Evolutionary conservation across 371 early-diverging fungal species (phyloP).

Genomic region (Nosema granulosis): DNA sequence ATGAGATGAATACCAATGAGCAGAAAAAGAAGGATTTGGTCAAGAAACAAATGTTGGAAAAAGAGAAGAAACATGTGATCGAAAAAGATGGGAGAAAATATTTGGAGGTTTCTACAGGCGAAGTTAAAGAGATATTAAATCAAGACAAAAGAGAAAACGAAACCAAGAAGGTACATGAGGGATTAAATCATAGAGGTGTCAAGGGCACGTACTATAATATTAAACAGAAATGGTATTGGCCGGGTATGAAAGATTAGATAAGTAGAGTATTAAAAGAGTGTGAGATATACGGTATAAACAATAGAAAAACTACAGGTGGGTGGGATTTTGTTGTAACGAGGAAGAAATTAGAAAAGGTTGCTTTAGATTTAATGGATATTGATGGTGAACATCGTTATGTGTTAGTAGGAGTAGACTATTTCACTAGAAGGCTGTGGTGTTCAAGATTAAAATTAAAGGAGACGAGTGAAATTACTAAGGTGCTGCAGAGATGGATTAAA

Average conservation of each 20-base stretch:
- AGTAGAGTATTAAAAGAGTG: constrained; percentile 18
- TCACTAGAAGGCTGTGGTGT: constrained; percentile 19
- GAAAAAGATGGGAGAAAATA: constrained; percentile 12
- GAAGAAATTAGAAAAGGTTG: constrained; percentile 22
- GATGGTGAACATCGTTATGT: not conserved
- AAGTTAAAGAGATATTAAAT: not conserved
- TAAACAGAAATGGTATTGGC: constrained; percentile 42
- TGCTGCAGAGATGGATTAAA: not conserved
- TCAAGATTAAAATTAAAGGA: not conserved
- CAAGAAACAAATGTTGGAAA: not conserved
- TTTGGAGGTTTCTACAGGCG: not conserved
- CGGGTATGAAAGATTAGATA: constrained; percentile 21
- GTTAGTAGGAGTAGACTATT: constrained; percentile 22
- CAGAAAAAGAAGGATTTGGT: too few relatives aligned
- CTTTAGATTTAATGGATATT: not conserved
- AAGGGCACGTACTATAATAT: constrained; percentile 9
- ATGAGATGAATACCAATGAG: too few relatives aligned
- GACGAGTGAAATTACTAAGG: not conserved
- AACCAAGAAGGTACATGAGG: constrained; percentile 4
- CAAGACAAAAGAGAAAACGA: constrained; percentile 7
- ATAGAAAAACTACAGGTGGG: constrained; percentile 16
- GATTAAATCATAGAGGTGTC: constrained; percentile 16
- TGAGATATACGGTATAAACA: constrained; percentile 25
- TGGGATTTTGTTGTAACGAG: not conserved
- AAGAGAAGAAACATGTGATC: not conserved